Evolutionary conservation across 2,329 filamentous ascomycete genomes (phyloP).

Genomic region (Epichloe elymi): DNA sequence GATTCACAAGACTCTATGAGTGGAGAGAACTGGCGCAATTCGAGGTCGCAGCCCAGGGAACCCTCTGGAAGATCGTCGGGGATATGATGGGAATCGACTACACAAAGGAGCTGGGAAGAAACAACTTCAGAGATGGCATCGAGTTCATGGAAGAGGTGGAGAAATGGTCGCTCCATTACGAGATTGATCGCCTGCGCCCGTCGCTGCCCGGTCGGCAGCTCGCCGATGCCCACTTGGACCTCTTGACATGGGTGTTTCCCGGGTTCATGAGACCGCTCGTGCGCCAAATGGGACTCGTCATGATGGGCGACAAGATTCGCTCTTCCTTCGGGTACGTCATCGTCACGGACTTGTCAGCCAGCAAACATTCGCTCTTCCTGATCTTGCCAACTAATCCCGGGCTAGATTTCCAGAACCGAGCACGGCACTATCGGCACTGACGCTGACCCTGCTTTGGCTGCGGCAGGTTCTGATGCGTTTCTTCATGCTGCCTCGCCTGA

Average conservation of each 20-base stretch:
- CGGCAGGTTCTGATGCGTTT: conserved; percentile 45
- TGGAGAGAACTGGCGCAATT: conserved; percentile 55
- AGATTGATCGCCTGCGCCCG: conserved; percentile 44
- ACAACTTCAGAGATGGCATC: conserved; percentile 34
- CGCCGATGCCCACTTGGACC: conserved; percentile 44
- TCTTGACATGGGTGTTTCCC: conserved; percentile 46
- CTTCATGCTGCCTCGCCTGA: conserved; percentile 44
- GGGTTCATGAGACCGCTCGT: conserved; percentile 30
- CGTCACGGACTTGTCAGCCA: too few relatives aligned
- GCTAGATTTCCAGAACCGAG: conserved; percentile 31
- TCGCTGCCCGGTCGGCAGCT: conserved; percentile 33
- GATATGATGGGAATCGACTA: conserved; percentile 55
- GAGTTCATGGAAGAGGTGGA: conserved; percentile 37
- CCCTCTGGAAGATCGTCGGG: conserved; percentile 60
- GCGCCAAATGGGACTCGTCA: conserved; percentile 36
- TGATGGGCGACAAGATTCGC: conserved; percentile 52
- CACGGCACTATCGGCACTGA: conserved; percentile 21
- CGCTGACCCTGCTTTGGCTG: conserved; percentile 33
- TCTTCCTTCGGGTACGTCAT: conserved; percentile 47
- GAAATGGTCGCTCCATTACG: conserved; percentile 41
- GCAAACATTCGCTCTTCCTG: too few relatives aligned
- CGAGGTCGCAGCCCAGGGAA: conserved; percentile 53
- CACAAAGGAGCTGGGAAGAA: conserved; percentile 21
- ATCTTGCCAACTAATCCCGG: conserved; percentile 1
- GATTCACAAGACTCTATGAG: conserved; percentile 53